These are phyloP conservation scores for Parasarocladium wereldwijsianum DNA, from an alignment of 2,329 filamentous ascomycete genomes.

Conservation along the genomic window DNA sequence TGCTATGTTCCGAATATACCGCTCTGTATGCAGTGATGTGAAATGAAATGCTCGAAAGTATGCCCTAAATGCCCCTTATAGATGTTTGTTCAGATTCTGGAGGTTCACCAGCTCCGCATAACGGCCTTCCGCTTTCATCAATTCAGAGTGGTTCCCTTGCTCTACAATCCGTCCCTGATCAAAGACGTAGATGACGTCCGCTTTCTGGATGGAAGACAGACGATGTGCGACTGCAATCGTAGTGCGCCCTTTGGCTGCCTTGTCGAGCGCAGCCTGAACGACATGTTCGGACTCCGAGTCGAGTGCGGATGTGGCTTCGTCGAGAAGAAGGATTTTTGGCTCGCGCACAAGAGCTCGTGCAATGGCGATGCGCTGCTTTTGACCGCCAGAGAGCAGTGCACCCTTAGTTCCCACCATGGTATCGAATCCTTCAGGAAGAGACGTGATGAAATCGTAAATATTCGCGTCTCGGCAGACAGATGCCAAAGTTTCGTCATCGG, in stretches of 20 bases:
- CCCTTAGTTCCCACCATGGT: constrained; percentile 83
- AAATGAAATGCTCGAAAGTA: background rate
- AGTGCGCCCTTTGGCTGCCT: constrained; percentile 68
- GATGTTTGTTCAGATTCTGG: constrained; percentile 56
- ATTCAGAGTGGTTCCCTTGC: constrained; percentile 61
- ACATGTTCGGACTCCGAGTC: constrained; percentile 59
- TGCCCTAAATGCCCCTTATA: constrained; percentile 8
- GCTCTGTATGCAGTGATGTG: no score
- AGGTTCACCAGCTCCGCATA: constrained; percentile 70
- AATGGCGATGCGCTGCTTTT: constrained; percentile 91
- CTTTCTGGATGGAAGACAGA: constrained; percentile 84
- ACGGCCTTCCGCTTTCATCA: constrained; percentile 54
- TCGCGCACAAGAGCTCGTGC: constrained; percentile 82
- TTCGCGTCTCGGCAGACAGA: constrained; percentile 80
- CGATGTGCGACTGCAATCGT: constrained; percentile 92
- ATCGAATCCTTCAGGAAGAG: constrained; percentile 70
- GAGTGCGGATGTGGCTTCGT: constrained; percentile 6
- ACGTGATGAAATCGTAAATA: constrained; percentile 84
- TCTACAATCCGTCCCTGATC: constrained; percentile 80
- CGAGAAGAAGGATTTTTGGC: constrained; percentile 56
- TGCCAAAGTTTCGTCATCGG: constrained; percentile 58
- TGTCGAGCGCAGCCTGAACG: constrained; percentile 68
- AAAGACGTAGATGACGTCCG: constrained; percentile 93
- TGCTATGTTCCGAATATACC: no score
- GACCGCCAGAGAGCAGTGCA: constrained; percentile 70